These are phyloP conservation scores for Phytophthora chlamydospora DNA, from an alignment of 352 stramenopile genomes.

Conservation along the genomic window DNA sequence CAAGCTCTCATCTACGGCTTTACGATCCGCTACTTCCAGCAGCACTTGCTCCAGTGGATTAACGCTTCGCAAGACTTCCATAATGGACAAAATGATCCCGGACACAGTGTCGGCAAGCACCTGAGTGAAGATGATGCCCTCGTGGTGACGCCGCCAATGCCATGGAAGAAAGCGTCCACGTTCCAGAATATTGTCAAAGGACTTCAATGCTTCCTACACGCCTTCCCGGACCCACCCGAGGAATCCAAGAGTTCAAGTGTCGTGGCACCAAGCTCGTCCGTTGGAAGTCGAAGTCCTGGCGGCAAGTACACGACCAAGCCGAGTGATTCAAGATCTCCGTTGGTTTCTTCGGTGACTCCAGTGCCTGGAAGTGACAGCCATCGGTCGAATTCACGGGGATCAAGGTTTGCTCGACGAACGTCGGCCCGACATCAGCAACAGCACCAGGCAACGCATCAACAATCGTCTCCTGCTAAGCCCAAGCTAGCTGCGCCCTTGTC, in stretches of 20 bases:
- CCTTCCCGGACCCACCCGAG: constrained; percentile 53
- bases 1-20: constrained; percentile 75
- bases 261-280: neutral
- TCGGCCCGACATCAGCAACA: constrained; percentile 21
- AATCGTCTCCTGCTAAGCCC: neutral
- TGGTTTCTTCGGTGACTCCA: neutral
- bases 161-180: constrained; percentile 47
- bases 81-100: constrained; percentile 18
- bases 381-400: constrained; percentile 11
- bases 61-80: constrained; percentile 35
- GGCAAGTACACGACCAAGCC: neutral
- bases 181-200: constrained; percentile 86
- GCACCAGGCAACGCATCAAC: constrained; percentile 4
- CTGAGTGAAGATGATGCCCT: constrained; percentile 28
- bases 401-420: constrained; percentile 23
- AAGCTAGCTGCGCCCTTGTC: constrained; percentile 28
- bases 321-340: constrained; percentile 15
- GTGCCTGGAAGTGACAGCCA: constrained; percentile 5
- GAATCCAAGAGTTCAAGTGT: constrained; percentile 5
- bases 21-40: constrained; percentile 80
- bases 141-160: constrained; percentile 18
- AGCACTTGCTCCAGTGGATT: constrained; percentile 69
- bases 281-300: neutral
- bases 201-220: constrained; percentile 71
- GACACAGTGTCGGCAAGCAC: constrained; percentile 22